Base-by-base conservation (phyloP, 2,329 filamentous ascomycete species). In the Davidsoniella virescens region DNA sequence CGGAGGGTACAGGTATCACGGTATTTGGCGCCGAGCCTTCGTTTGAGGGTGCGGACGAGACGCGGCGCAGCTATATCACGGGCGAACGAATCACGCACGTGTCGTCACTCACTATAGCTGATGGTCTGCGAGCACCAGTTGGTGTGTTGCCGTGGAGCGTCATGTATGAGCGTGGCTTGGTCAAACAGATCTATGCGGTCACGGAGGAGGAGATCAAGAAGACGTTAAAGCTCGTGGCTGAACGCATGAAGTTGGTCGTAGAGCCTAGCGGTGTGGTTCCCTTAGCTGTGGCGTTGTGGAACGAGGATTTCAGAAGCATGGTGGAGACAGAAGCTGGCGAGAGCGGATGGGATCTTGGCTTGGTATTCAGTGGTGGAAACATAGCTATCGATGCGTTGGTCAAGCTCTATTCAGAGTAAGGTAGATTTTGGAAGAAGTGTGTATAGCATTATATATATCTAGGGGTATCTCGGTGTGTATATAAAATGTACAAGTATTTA, bases 21-120 rank as follows among this genome's bases (percentile, higher is more conserved):
- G 87, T 95, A 1, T 96, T 92, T 63, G 88, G 87, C 17, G 82
- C 87, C 0, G 92, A 96, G 67, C 90, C 92, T 0, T 74, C 69
- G 18, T 86, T 83, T 60, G 66, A 93, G 60, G 88, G 87, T 45
- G 88, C 80, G 1, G 87, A 96, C 65, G 90, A 96, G 65, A 83
- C 75, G 37, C 73, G 78, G 54, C 70, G 85, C 2, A 86, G 86
- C 0, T 72, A 90, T 29, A 73, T 73, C 48, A 61, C 71, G 0
- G 80, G 82, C 0, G 57, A 66, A 57, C 72, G 87, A 10, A 72
- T 96, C 38, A 68, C 75, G 55, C 63, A 62, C 0, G 88, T 95
- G 17, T 78, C 75, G 57, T 78, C 81, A 0, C 70, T 90, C 14
- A 95, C 90, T 0, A 80, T 96, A 36, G 90, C 87, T 0, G 90